Base-by-base conservation (phyloP, 2,329 filamentous ascomycete species). In the Graphiopsis chlorocephala region DNA sequence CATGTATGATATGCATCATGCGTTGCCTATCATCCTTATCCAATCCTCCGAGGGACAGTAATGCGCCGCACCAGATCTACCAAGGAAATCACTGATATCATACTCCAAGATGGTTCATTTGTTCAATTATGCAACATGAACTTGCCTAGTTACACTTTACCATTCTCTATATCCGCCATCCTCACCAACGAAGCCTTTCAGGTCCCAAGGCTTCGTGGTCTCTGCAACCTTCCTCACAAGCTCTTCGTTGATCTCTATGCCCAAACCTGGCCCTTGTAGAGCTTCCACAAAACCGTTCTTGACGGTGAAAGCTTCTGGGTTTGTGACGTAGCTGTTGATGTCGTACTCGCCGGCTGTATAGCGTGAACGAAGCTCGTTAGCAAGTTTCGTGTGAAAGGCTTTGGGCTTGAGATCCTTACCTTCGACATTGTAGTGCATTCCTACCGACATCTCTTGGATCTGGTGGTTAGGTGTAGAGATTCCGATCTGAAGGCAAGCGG, bases 371-470 rank as follows among this genome's bases (percentile, higher is more conserved):
- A 20, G 5, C 4, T 12, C n/a, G 4, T 45, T 15, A 45, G 38
- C 5, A 12, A 23, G 61, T 20, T 72, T 68, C 25, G 42, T 65
- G 7, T 68, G 61, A 33, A 70, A 71, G 59, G 65, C 70, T 56
- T 68, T 62, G 10, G 90, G 78, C 71, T 91, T 88, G 69, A 86
- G 81, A 2, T 85, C 82, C 1, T 84, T 86, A 0, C 82, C 84
- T 68, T 83, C 82, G 4, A 76, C 75, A 68, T 93, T 93, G 72
- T 93, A 93, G 73, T 93, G 90, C 68, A 93, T 93, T 0, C 90
- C 90, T 29, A 92, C 71, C 56, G 87, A 89, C 90, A 92, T 92
- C 74, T 92, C 90, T 72, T 91, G 87, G 31, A 92, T 92, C 0
- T 84, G 85, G 72, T 90, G 91, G 74, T 89, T 92, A 25, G 82